Base-by-base conservation (phyloP, 1,284 basidiomycete species). In the Puccinia coronata region DNA sequence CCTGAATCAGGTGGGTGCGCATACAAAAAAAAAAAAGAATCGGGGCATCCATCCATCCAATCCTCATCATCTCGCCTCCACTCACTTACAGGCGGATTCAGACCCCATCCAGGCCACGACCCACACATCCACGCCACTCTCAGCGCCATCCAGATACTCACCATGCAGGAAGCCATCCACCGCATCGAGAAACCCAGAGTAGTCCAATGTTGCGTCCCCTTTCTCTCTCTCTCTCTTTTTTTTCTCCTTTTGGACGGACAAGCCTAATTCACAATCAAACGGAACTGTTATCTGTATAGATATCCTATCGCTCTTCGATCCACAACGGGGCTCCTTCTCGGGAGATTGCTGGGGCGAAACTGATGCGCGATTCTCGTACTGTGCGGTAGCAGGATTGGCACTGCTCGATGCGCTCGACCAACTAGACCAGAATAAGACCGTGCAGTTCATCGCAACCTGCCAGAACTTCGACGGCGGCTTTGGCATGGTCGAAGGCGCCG, bases 391-490 rank as follows among this genome's bases (percentile, higher is more conserved):
- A 67, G 91, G 92, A 0, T 88, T 99, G 0, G 93, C 94, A 0
- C 90, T 98, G 9, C 90, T 98, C 11, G 92, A 91, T 0, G 88
- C 89, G 43, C 88, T 98, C 28, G 85, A 88, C 78, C 84, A 82
- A 3, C 85, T 90, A n/a, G 86, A 89, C 55, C 28, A 8, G 9
- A 5, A 57, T 2, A 28, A 20, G 12, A 34, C 49, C 6, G 57
- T 53, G 0, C 12, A 16, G 12, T 95, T 96, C 86, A 90, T 99
- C 61, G 85, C 88, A 18, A 88, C 89, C 49, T 97, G 96, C 86
- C 89, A 89, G 85, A 99, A 99, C 86, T 96, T 95, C 85, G 96
- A 99, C 85, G 96, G 96, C 3, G 96, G 95, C 0, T 99, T 97
- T 84, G 96, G 96, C 16, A 91, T 89, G 55, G 87, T 88, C 28